Base-by-base conservation (phyloP, 257 asterid genomes). In the Penstemon davidsonii region DNA sequence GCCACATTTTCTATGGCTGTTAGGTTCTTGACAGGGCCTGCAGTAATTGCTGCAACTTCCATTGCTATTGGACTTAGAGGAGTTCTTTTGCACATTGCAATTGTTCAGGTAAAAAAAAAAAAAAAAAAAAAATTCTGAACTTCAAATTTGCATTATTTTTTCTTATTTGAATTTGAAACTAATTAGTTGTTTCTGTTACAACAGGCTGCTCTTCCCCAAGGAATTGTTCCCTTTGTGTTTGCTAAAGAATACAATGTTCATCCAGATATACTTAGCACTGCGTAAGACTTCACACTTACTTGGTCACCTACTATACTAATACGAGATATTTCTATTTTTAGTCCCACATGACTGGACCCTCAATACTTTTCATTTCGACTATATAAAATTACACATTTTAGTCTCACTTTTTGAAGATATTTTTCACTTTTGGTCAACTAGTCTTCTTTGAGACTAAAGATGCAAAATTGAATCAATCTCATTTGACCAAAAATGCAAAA, bases 121-220 rank as follows among this genome's bases (percentile, higher is more conserved):
- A 6, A 18, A 4, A 47, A 40, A 33, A 38, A 5, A 5, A 55
- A 25, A 10, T 53, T 6, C 8, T 8, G 2, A 57, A 4, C 5
- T 1, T 10, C 13, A 49, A 3, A 1, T 12, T 49, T 11, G 11
- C 11, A 7, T 46, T 46, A 4, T 7, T 46, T 46, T 0, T 46
- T 6, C 8, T 40, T 59, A 7, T 43, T 53, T 10, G 19, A 57
- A 51, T 18, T 61, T 64, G 43, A 45, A 49, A 64, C 39, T 44
- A n/a, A 15, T 19, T 40, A 44, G 13, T 19, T n/a, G 41, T 7
- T 39, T 67, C 5, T 38, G 43, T 75, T 64, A 67, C 55, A 63
- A 57, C 87, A 91, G 97, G 97, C 97, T 69, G 97, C 97, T 12
- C 87, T 91, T 75, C 97, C 97, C 33, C 97, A 91, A 79, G 96